These are phyloP conservation scores for Polyporus arcularius DNA, from an alignment of 768 basidiomycete genomes.

Conservation along the genomic window DNA sequence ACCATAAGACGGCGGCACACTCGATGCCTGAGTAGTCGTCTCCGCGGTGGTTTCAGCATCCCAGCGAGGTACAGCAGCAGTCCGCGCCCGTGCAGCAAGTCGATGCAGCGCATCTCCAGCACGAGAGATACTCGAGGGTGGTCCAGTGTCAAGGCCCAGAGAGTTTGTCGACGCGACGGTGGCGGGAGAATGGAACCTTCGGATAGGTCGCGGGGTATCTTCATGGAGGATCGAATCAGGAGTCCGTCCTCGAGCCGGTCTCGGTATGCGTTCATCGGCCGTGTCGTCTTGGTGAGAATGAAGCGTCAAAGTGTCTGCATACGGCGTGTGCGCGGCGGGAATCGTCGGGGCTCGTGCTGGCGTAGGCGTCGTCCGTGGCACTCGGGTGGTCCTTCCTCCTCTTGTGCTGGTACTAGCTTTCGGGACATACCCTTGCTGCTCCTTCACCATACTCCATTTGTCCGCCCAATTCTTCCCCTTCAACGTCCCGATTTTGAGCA, in stretches of 20 bases:
- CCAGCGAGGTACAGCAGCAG: slow-evolving; percentile 26
- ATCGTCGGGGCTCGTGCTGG: slow-evolving; percentile 25
- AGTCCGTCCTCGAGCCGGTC: slow-evolving; percentile 2
- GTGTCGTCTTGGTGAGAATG: slow-evolving; percentile 45
- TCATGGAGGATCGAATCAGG: slow-evolving; percentile 8
- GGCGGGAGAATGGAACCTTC: slow-evolving; percentile 23
- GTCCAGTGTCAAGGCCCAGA: slow-evolving; percentile 31
- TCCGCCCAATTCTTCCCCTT: slow-evolving; percentile 80
- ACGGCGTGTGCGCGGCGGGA: slow-evolving; percentile 9
- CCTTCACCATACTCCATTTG: slow-evolving; percentile 77
- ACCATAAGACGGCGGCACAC: slow-evolving; percentile 52
- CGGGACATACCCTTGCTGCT: slow-evolving; percentile 43
- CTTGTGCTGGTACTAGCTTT: slow-evolving; percentile 18
- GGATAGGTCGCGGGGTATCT: slow-evolving; percentile 21
- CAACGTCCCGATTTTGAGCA: slow-evolving; percentile 80
- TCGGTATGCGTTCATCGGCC: slow-evolving; percentile 12
- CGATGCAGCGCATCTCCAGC: slow-evolving; percentile 12
- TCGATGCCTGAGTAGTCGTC: slow-evolving; percentile 35
- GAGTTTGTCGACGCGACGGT: slow-evolving; percentile 25
- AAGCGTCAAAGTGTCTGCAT: slow-evolving; percentile 40
- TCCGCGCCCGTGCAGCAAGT: slow-evolving; percentile 13
- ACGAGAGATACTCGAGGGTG: slow-evolving; percentile 5
- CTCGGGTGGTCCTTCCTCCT: slow-evolving; percentile 15
- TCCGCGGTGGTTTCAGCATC: slow-evolving; percentile 38
- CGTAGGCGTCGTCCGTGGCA: slow-evolving; percentile 22